Percentiles rank a stretch among this genome's conserved stretches.
Evolutionary conservation across 352 stramenopile species (phyloP).

Genomic region (Phytophthora melonis): DNA sequence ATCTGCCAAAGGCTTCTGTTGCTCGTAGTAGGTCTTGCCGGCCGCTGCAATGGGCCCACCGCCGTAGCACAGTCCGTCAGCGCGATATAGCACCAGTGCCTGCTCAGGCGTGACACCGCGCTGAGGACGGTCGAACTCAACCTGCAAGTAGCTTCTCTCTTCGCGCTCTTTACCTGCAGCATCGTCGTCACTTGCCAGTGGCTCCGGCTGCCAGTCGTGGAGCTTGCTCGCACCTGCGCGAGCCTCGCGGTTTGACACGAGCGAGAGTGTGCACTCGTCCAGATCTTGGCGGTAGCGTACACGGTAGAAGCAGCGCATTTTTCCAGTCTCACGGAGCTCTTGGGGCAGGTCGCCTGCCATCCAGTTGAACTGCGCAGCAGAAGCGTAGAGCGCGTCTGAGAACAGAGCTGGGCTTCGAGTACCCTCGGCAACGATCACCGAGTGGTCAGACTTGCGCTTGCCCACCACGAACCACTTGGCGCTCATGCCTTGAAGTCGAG

Average conservation of each 20-base stretch:
- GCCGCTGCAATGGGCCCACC: constrained; percentile 75
- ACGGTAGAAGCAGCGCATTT: constrained; percentile 77
- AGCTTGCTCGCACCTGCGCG: constrained; percentile 47
- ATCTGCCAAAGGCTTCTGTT: constrained; percentile 49
- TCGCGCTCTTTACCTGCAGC: constrained; percentile 3
- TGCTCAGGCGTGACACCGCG: constrained; percentile 87
- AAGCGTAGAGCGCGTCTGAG: constrained; percentile 84
- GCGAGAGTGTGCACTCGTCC: constrained; percentile 67
- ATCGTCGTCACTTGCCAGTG: constrained; percentile 14
- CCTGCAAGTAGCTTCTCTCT: constrained; percentile 50
- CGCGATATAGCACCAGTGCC: constrained; percentile 86
- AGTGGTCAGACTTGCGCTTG: constrained; percentile 74
- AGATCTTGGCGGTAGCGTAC: constrained; percentile 85
- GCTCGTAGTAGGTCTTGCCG: constrained; percentile 77
- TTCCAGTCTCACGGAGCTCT: constrained; percentile 49
- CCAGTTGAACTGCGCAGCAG: constrained; percentile 90
- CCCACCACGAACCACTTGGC: constrained; percentile 93
- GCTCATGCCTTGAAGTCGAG: constrained; percentile 87
- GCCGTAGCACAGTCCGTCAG: constrained; percentile 83
- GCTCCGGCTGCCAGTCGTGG: constrained; percentile 56
- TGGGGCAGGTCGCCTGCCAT: constrained; percentile 66
- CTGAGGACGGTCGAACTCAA: constrained; percentile 87
- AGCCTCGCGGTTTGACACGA: constrained; percentile 56
- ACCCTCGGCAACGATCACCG: constrained; percentile 89
- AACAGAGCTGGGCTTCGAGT: constrained; percentile 94